Percentiles rank a stretch among this genome's conserved stretches.
Evolutionary conservation across 1,284 basidiomycete species (phyloP).

Genomic region (Cystobasidium slooffiae): DNA sequence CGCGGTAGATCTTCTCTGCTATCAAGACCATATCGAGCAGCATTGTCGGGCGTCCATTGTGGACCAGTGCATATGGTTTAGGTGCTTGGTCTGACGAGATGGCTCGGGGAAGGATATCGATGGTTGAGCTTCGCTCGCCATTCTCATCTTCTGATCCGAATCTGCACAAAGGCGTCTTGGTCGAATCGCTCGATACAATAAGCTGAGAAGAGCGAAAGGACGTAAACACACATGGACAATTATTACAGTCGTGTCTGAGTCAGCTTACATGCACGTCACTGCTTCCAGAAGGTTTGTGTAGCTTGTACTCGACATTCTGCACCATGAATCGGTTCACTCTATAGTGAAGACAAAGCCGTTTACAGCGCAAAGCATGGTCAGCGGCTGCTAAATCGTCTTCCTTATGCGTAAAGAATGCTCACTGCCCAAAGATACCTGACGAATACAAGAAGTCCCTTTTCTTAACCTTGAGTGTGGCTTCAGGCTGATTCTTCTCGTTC

Average conservation of each 20-base stretch:
- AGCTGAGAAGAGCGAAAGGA: not conserved
- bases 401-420: not conserved
- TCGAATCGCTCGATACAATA: not conserved
- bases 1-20: slow-evolving; percentile 8
- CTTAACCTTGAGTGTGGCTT: not conserved
- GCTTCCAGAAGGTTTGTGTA: not conserved
- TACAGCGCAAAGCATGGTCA: not conserved
- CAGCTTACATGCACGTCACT: not conserved
- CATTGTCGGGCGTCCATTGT: slow-evolving; percentile 10
- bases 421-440: slow-evolving; percentile 4
- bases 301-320: slow-evolving; percentile 13
- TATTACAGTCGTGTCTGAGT: not conserved
- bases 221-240: not conserved
- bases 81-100: not conserved
- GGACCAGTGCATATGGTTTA: not conserved
- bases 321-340: slow-evolving; percentile 18
- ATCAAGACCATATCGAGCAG: slow-evolving; percentile 11
- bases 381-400: not conserved
- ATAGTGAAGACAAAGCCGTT: not conserved
- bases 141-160: slow-evolving; percentile 5
- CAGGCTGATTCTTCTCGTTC: not conserved
- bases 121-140: slow-evolving; percentile 9
- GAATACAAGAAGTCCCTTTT: slow-evolving; percentile 16
- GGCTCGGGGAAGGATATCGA: slow-evolving; percentile 5
- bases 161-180: slow-evolving; percentile 7